Evolutionary conservation across 192 early-diverging fungal genomes (phyloP).

Genomic region (Podila horticola): DNA sequence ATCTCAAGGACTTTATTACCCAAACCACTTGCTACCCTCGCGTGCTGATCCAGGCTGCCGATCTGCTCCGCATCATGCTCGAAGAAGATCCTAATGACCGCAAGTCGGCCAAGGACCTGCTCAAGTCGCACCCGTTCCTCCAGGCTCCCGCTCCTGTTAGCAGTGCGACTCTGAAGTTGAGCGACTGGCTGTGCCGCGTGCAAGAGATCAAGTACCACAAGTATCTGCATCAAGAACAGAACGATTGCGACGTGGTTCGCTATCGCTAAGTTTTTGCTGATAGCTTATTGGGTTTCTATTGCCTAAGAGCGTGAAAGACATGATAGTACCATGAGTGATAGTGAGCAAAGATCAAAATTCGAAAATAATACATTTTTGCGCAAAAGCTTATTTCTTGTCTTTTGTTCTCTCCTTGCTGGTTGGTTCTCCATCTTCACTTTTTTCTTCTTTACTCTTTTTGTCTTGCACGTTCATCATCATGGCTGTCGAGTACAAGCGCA

Average conservation of each 20-base stretch:
- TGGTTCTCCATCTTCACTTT: no score
- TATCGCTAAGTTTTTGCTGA: slow-evolving; percentile 20
- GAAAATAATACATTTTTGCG: no score
- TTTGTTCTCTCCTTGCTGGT: background rate
- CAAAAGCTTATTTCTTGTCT: background rate
- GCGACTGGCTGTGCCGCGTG: slow-evolving; percentile 35
- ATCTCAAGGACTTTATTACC: slow-evolving; percentile 62
- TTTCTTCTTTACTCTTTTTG: background rate
- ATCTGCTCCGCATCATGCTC: slow-evolving; percentile 68
- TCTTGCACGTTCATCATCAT: slow-evolving; percentile 31
- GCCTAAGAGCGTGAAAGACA: no score
- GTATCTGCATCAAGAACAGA: slow-evolving; percentile 31
- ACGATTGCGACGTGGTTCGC: slow-evolving; percentile 31
- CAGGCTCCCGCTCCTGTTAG: background rate
- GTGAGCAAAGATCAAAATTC: no score
- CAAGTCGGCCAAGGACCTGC: slow-evolving; percentile 63
- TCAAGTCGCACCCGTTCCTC: slow-evolving; percentile 68
- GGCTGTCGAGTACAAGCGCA: slow-evolving; percentile 72
- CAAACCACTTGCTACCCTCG: slow-evolving; percentile 54
- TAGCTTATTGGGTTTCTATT: background rate
- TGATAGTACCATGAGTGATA: no score
- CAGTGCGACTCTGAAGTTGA: slow-evolving; percentile 19
- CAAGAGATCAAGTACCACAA: slow-evolving; percentile 51
- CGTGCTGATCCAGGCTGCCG: slow-evolving; percentile 67
- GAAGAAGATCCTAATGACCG: slow-evolving; percentile 63